phyloP scores from a whole-genome alignment of 441 rosid species.

The Erodium chrysanthum region DNA sequence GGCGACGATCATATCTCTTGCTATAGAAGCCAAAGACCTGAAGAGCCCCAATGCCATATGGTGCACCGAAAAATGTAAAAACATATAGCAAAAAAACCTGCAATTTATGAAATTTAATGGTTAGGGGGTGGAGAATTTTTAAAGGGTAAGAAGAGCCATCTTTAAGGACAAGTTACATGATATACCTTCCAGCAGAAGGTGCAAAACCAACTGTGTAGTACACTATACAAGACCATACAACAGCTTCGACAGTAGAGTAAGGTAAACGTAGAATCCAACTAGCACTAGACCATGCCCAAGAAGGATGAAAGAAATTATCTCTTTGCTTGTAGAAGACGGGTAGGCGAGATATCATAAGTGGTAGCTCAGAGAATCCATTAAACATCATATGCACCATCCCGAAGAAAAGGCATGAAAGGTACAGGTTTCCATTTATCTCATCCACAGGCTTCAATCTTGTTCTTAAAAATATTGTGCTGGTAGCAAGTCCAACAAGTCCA shows the following conservation, averaged over 20 bases:
- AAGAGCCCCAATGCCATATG: constrained; percentile 91
- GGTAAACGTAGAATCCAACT: constrained; percentile 80
- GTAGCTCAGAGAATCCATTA: constrained; percentile 76
- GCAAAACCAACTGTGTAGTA: constrained; percentile 81
- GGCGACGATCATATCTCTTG: constrained; percentile 83
- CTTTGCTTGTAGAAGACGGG: constrained; percentile 90
- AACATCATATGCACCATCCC: constrained; percentile 87
- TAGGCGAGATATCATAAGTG: constrained; percentile 71
- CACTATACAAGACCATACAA: constrained; percentile 75
- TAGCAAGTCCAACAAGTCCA: constrained; percentile 69
- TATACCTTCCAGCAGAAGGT: constrained; percentile 58
- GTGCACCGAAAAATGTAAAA: constrained; percentile 59
- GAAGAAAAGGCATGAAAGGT: constrained; percentile 70
- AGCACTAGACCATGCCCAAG: constrained; percentile 78
- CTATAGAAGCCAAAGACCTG: constrained; percentile 65
- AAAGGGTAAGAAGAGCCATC: constrained; percentile 1
- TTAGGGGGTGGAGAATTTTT: constrained; percentile 11
- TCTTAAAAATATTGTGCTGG: constrained; percentile 63
- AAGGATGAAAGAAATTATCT: constrained; percentile 82
- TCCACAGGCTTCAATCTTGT: constrained; percentile 73
- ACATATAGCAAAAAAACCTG: constrained; percentile 64
- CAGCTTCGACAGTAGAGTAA: constrained; percentile 68
- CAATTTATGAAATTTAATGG: constrained; percentile 1
- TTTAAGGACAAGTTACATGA: not conserved
- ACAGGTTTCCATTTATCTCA: constrained; percentile 57